Conservation (phyloP, 139 green algal species). For the Zygnema circumcarinatum region DNA sequence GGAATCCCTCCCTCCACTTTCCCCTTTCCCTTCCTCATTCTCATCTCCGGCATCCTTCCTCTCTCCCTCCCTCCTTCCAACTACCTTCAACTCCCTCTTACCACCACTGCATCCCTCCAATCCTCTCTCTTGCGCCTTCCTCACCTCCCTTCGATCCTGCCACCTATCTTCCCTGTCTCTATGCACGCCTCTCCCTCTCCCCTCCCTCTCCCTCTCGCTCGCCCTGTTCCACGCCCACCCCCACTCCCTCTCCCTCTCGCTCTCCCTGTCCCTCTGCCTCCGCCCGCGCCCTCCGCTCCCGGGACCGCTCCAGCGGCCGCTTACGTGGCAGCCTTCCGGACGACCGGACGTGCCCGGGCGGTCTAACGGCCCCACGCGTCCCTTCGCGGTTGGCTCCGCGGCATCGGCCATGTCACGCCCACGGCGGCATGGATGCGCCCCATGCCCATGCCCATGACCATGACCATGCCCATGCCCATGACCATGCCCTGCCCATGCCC, state of each 20-base stretch:
- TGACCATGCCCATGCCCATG: no score
- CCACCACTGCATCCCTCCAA: not conserved
- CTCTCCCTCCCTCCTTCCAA: not conserved
- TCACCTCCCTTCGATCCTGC: not conserved
- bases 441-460: no score
- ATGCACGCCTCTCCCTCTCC: not conserved
- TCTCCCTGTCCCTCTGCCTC: not conserved
- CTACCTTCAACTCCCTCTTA: not conserved
- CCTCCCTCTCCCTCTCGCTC: not conserved
- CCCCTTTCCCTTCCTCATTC: not conserved
- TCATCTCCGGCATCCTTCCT: no score
- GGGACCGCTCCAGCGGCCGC: not conserved
- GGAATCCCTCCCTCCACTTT: not conserved
- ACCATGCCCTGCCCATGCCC: no score
- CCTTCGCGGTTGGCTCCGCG: no score
- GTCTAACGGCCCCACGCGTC: no score
- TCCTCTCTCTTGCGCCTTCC: not conserved
- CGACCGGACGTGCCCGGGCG: no score
- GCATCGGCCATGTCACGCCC: no score
- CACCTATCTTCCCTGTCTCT: not conserved
- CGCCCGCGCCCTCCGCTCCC: not conserved
- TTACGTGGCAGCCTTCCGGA: not conserved
- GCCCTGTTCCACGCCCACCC: not conserved
- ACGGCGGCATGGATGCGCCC: no score
- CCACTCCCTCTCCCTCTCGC: not conserved